phyloP scores from a whole-genome alignment of 352 stramenopile species.

The Phytophthora megakarya region DNA sequence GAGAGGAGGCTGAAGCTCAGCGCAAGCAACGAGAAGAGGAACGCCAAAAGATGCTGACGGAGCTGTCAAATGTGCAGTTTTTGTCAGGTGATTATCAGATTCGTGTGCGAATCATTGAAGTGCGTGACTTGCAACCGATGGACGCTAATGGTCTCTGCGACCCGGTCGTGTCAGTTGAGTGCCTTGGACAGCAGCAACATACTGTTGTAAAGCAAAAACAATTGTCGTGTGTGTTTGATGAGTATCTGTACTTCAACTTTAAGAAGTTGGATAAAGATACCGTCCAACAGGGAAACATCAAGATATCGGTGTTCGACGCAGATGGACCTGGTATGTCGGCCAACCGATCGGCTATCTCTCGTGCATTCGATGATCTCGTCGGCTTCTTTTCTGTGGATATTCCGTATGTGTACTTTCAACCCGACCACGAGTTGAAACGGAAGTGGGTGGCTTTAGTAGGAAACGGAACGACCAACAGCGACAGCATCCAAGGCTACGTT shows the following conservation, averaged over 20 bases:
- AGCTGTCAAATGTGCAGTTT: conserved; percentile 80
- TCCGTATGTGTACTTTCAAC: conserved; percentile 83
- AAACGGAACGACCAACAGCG: conserved; percentile 69
- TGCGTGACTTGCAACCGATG: conserved; percentile 89
- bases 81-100: conserved; percentile 86
- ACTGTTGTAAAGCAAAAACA: conserved; percentile 85
- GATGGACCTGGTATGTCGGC: conserved; percentile 46
- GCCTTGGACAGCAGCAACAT: conserved; percentile 79
- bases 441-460: conserved; percentile 91
- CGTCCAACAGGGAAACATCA: conserved; percentile 75
- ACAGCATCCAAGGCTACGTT: conserved; percentile 91
- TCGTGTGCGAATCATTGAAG: conserved; percentile 89
- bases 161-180: conserved; percentile 87
- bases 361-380: conserved; percentile 76
- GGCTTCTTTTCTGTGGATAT: conserved; percentile 88
- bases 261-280: conserved; percentile 75
- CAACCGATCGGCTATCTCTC: conserved; percentile 37
- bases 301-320: conserved; percentile 85
- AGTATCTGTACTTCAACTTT: conserved; percentile 91
- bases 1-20: conserved; percentile 57
- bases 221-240: conserved; percentile 90
- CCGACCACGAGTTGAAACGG: conserved; percentile 87
- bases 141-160: conserved; percentile 87
- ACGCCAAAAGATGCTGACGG: conserved; percentile 71
- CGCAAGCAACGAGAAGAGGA: conserved; percentile 72